Percentiles rank a stretch among this genome's conserved stretches.
Conservation (phyloP, 164 flowering plant genomes). For the Warburgia ugandensis region DNA sequence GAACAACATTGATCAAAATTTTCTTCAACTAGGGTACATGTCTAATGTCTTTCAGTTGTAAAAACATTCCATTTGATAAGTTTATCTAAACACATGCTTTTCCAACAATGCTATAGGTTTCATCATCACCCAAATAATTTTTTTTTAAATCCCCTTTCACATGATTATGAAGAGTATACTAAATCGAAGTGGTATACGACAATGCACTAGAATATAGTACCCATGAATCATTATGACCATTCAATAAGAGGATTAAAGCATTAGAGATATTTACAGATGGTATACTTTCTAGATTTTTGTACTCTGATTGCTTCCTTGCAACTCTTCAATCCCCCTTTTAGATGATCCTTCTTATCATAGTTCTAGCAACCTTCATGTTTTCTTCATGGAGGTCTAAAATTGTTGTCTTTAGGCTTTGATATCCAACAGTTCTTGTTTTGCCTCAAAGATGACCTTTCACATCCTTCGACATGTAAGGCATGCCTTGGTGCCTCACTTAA, state of each 20-base stretch:
- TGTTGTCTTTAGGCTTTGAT: no score
- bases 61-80: not conserved
- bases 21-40: no score
- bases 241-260: not conserved
- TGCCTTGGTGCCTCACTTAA: not conserved
- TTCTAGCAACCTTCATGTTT: no score
- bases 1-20: slow-evolving; percentile 3
- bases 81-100: slow-evolving; percentile 1
- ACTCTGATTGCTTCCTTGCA: no score
- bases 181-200: slow-evolving; percentile 1
- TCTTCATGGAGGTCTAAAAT: slow-evolving; percentile 2
- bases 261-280: not conserved
- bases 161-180: slow-evolving; percentile 3
- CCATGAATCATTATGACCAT: not conserved
- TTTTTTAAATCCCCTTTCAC: not conserved
- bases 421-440: not conserved
- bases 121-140: slow-evolving; percentile 6
- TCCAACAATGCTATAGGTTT: slow-evolving; percentile 4
- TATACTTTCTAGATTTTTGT: not conserved
- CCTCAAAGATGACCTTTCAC: not conserved
- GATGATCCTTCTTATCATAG: not conserved
- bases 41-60: not conserved
- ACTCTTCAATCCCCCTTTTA: not conserved
- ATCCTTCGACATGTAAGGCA: not conserved
- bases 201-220: slow-evolving; percentile 13